Evolutionary conservation across 2,329 filamentous ascomycete species (phyloP).

Genomic region (Trichoderma asperellum): DNA sequence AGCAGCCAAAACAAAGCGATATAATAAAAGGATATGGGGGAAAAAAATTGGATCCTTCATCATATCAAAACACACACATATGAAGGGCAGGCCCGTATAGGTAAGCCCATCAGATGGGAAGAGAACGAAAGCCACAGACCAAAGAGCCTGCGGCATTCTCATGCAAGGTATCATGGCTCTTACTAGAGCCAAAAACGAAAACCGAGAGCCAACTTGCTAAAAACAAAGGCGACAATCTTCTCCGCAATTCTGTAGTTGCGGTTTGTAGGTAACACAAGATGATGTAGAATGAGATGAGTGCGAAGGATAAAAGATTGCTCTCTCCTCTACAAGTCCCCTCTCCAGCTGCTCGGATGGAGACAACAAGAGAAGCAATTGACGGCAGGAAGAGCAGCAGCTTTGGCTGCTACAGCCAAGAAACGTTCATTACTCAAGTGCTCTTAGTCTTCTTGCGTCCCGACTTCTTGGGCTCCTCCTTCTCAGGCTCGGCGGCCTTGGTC

Average conservation of each 20-base stretch:
- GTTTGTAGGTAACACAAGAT: not conserved
- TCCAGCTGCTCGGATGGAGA: not conserved
- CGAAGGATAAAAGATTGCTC: not conserved
- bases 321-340: not conserved
- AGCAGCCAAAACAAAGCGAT: conserved; percentile 13
- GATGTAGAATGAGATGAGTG: not conserved
- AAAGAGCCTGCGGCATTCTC: not conserved
- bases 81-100: not conserved
- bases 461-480: conserved; percentile 63
- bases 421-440: conserved; percentile 40
- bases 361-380: not conserved
- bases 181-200: conserved; percentile 14
- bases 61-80: conserved; percentile 7
- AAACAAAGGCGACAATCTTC: conserved; percentile 17
- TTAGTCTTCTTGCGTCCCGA: conserved; percentile 62
- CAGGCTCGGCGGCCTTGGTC: conserved; percentile 56
- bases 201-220: conserved; percentile 27
- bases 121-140: not conserved
- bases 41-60: not conserved
- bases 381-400: not conserved
- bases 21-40: not conserved
- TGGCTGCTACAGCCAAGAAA: not conserved
- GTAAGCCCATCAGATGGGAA: not conserved
- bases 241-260: not conserved
- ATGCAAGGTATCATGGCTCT: conserved; percentile 23